phyloP scores from a whole-genome alignment of 179 eudicot genomes.

The Sideroxylon spinosum region DNA sequence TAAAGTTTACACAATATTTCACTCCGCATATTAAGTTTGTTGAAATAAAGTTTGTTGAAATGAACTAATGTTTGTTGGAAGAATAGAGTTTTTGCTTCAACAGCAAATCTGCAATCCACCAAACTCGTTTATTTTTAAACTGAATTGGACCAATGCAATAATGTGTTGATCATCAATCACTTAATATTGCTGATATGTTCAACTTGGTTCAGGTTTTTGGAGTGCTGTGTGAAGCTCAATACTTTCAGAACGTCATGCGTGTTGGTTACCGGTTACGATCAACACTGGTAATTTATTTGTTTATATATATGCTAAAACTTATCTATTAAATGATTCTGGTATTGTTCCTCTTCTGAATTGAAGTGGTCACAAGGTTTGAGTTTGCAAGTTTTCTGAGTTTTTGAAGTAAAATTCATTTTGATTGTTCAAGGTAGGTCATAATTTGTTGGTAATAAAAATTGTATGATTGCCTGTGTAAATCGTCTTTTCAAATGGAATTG shows the following conservation, averaged over 20 bases:
- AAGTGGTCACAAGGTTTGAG: background rate
- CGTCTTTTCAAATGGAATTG: background rate
- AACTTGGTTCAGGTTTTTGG: conserved; percentile 53
- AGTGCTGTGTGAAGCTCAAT: conserved; percentile 76
- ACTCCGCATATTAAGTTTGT: too few relatives aligned
- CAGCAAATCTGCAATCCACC: background rate
- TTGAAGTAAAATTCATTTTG: background rate
- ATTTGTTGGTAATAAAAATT: background rate
- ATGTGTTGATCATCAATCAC: background rate
- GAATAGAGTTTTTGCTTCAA: background rate
- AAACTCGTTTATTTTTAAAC: background rate
- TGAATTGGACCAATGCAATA: background rate
- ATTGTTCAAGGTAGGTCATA: background rate
- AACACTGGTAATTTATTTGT: conserved; percentile 50
- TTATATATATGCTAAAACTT: background rate
- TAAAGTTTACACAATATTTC: too few relatives aligned
- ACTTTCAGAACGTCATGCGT: conserved; percentile 89
- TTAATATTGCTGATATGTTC: background rate
- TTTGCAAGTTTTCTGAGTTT: background rate
- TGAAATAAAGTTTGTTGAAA: too few relatives aligned
- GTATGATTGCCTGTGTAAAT: background rate
- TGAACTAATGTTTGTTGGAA: background rate
- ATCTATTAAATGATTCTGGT: conserved; percentile 7
- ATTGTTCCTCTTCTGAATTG: background rate
- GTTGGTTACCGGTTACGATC: conserved; percentile 74